Evolutionary conservation across 2,329 filamentous ascomycete genomes (phyloP), one percentile per base, ranked within the genome.

Genomic region (Cordyceps javanica): DNA sequence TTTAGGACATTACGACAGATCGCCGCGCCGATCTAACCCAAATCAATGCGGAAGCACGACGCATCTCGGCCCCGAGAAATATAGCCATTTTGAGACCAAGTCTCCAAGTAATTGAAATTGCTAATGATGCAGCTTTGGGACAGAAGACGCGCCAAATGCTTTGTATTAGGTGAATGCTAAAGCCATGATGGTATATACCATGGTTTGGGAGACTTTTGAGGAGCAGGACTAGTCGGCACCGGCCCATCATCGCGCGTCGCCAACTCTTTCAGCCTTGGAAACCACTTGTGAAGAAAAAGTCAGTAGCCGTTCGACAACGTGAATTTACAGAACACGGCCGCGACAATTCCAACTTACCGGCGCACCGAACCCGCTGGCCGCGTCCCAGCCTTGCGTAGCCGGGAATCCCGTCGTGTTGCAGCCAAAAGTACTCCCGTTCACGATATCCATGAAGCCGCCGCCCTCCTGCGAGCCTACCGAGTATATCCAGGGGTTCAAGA

Each of bases 401-500:
- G 54, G 54, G 14, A 57, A 57, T 13, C 54, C 54, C 4, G 44
- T 30, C 21, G 54, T 57, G 34, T 57, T 57, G n/a, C 54, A 57
- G 14, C 54, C 54, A 8, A 4, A 11, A 1, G 54, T 57, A 28
- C 38, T 49, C 2, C 54, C 54, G 7, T 49, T 26, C n/a, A 57
- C 54, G 5, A 57, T n/a, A 19, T 57, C 54, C 36, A 13, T 14
- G 26, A 57, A 57, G 3, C 52, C 52, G 3, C 52, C 52, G 3
- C 65, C 8, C 61, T 48, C 2, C 7, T 3, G 16, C 59, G 56
- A 16, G 2, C 59, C 61, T 2, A 38, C 36, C 8, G 45, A 44
- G 59, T 80, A 80, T 9, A 81, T 65, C 70, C 74, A 78, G 3
- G 77, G 77, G 62, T 79, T 80, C 30, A 80, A 59, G 61, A 80